Base-by-base conservation (phyloP, 2,329 filamentous ascomycete species). In the Emergomyces orientalis region DNA sequence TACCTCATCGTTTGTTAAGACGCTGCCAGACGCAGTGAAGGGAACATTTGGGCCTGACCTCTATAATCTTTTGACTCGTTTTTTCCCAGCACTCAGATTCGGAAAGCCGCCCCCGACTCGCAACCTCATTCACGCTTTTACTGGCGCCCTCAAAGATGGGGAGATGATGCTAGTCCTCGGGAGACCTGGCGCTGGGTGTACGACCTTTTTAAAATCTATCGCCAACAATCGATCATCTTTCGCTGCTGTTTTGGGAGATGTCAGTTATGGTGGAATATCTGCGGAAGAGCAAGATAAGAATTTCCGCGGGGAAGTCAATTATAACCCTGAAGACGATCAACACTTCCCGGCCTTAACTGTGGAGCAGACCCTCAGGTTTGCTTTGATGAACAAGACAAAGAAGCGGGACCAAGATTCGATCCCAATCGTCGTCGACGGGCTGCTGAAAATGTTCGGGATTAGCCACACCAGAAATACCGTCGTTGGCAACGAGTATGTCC, bases 31-130 rank as follows among this genome's bases (percentile, higher is more conserved):
- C 66, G 89, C 89, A 2, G 80, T 93, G 45, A 65, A 91, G 4
- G 88, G 88, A 27, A 91, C 89, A 0, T 93, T 94, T 71, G 90
- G 90, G 0, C 89, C 89, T 0, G 90, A 93, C 73, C 76, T 93
- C 1, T 93, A 90, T 72, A 81, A 79, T 27, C 76, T 90, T 7
- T 68, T 91, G 17, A 79, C 78, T 39, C 71, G 77, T 7, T 85
- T 83, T 63, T 69, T 85, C 30, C 84, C 84, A 0, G 75, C 77
- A 25, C 64, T 85, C 19, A 77, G 74, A 47, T 73, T 83, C 56
- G 77, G 78, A 7, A 77, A 77, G 56, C 75, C 78, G 25, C 79
- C 79, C 4, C 78, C 81, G 37, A 80, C 80, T 19, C 77, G 83
- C 43, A 79, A 80, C 34, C 71, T 90, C 27, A 83, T 63, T 90